A percentile compares a stretch with the other conserved stretches of the same genome.
Conservation (phyloP, 306 rosid species). For the Rosa chinensis region DNA sequence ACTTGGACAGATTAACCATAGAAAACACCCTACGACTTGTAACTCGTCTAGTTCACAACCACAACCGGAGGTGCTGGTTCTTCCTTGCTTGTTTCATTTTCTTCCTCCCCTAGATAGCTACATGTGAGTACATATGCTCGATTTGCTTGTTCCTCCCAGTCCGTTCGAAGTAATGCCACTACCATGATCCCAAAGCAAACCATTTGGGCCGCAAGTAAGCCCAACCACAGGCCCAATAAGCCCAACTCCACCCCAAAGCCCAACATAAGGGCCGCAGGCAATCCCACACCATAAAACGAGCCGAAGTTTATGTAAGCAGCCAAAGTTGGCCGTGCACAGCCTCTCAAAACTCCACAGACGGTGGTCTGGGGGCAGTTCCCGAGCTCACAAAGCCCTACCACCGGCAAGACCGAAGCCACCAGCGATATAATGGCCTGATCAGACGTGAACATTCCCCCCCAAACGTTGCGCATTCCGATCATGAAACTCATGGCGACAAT, state of each 20-base stretch:
- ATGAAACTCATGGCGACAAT: slow-evolving; percentile 23
- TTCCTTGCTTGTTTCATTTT: neutral
- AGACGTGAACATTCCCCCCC: slow-evolving; percentile 35
- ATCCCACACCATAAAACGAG: slow-evolving; percentile 36
- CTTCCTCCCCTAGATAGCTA: neutral
- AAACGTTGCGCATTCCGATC: slow-evolving; percentile 6
- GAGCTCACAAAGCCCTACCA: slow-evolving; percentile 46
- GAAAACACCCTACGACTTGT: neutral
- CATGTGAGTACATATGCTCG: slow-evolving; percentile 20
- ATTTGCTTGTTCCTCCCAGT: slow-evolving; percentile 36
- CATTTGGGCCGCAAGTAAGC: slow-evolving; percentile 33
- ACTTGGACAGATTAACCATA: neutral
- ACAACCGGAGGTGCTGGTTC: neutral
- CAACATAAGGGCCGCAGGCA: slow-evolving; percentile 19
- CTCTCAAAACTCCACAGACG: slow-evolving; percentile 43
- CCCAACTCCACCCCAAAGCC: slow-evolving; percentile 27
- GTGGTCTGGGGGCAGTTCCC: slow-evolving; percentile 52
- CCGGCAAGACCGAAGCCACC: slow-evolving; percentile 19
- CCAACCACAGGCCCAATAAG: slow-evolving; percentile 33
- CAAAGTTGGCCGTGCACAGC: slow-evolving; percentile 35
- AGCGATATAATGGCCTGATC: slow-evolving; percentile 28
- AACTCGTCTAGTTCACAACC: neutral
- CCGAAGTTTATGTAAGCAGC: slow-evolving; percentile 30
- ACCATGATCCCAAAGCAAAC: slow-evolving; percentile 27
- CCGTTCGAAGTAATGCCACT: slow-evolving; percentile 19